Evolutionary conservation across 495 filamentous ascomycete species (phyloP).

Genomic region (Annulohypoxylon moriforme): DNA sequence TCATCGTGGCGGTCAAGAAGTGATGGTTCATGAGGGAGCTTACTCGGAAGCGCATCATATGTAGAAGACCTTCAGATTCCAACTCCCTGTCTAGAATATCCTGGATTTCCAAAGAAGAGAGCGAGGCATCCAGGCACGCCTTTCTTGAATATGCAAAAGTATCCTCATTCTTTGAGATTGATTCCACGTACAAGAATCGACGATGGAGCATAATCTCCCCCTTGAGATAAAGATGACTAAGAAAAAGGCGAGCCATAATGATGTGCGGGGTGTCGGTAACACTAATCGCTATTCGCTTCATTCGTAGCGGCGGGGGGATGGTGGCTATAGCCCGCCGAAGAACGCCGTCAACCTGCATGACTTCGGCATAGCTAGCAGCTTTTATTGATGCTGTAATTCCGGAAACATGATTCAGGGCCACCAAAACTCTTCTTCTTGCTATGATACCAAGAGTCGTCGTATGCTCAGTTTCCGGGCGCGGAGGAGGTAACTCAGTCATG

Average conservation of each 20-base stretch:
- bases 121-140: conserved; percentile 38
- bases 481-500: conserved; percentile 49
- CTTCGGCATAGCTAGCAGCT: conserved; percentile 46
- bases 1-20: conserved; percentile 48
- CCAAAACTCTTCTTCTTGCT: conserved; percentile 51
- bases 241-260: conserved; percentile 51
- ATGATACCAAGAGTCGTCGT: conserved; percentile 41
- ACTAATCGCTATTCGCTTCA: conserved; percentile 49
- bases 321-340: conserved; percentile 49
- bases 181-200: conserved; percentile 47
- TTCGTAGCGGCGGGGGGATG: conserved; percentile 49
- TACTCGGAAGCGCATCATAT: conserved; percentile 42
- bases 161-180: conserved; percentile 36
- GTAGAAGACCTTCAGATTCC: conserved; percentile 46
- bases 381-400: conserved; percentile 47
- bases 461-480: conserved; percentile 51
- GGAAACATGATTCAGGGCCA: conserved; percentile 57
- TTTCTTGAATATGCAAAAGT: conserved; percentile 43
- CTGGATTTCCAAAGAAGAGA: conserved; percentile 32
- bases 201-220: conserved; percentile 55
- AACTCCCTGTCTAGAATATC: conserved; percentile 46
- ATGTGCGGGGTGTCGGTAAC: conserved; percentile 52
- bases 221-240: conserved; percentile 52
- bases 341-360: conserved; percentile 53
- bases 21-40: conserved; percentile 43